Evolutionary conservation across 306 rosid species (phyloP), one percentile per base, ranked within the genome.

Genomic region (Vigna reflexopilosa): DNA sequence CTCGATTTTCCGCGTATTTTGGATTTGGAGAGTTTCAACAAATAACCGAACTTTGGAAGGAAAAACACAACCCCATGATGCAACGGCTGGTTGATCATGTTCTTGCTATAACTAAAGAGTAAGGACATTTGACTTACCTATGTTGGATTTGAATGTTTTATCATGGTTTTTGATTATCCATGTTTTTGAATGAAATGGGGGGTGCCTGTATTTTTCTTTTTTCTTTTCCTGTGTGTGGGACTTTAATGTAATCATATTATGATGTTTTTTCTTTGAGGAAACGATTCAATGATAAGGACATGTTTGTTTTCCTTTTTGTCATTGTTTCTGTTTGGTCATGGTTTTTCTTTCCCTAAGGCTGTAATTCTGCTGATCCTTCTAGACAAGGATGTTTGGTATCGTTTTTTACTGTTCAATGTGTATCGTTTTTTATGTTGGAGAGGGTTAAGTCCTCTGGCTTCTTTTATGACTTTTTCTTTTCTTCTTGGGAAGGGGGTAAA

Each of bases 71-170:
- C 26, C 82, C 79, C 76, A 61, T 54, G 87, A 89, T 93, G 80
- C 91, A 89, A 73, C 88, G 88, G 11, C 78, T 86, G 77, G 94
- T 89, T 59, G 98, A 90, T 86, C 83, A 81, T 66, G 82, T 65
- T 69, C 89, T 93, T 59, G 98, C 90, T 65, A 86, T 93, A 48
- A 70, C 88, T 76, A 86, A 93, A 89, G 98, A 93, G 98, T 93
- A 82, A 93, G 97, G 50, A 65, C 24, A 15, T 77, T 22, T 72
- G 58, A 52, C 57, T 44, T 49, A n/a, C 70, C 65, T 74, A 49
- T 44, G 2, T 28, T 34, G 17, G 48, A 24, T 45, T 5, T 70
- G 45, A 16, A 63, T 61, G 13, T 61, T 70, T 15, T 13, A 20
- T 20, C 22, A 61, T 79, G 69, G 32, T 28, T 4, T 42, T 51